Conservation (phyloP, 2,329 filamentous ascomycete species). For the Alternaria sp. region DNA sequence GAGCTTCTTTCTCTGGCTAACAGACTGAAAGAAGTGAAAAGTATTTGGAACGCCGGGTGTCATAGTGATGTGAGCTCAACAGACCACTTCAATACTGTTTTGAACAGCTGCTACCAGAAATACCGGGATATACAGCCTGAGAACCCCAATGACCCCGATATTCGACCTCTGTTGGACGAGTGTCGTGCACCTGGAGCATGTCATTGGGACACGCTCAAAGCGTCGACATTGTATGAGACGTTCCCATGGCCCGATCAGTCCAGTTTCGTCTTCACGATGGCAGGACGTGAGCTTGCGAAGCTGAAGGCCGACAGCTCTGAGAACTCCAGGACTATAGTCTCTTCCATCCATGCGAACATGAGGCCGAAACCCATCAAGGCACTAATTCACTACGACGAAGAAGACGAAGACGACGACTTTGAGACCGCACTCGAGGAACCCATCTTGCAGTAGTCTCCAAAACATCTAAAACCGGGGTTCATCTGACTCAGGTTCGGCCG, state of each 20-base stretch:
- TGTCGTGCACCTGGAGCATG: conserved; percentile 24
- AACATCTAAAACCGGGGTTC: background rate
- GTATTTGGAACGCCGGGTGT: conserved; percentile 18
- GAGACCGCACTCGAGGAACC: conserved; percentile 18
- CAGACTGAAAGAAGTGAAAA: conserved; percentile 9
- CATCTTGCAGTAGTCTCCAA: background rate
- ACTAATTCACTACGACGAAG: conserved; percentile 18
- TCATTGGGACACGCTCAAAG: conserved; percentile 58
- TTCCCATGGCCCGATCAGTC: conserved; percentile 28
- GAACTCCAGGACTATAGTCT: conserved; percentile 26
- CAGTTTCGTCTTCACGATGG: conserved; percentile 52
- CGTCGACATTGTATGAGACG: conserved; percentile 53
- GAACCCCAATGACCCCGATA: conserved; percentile 17
- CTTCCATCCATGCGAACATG: conserved; percentile 38
- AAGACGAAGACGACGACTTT: conserved; percentile 33
- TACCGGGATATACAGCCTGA: conserved; percentile 36
- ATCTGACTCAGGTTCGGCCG: background rate
- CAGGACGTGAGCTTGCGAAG: conserved; percentile 52
- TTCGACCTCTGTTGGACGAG: conserved; percentile 25
- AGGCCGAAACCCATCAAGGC: conserved; percentile 45
- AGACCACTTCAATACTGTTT: conserved; percentile 22
- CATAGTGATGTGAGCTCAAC: conserved; percentile 5
- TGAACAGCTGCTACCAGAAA: conserved; percentile 31
- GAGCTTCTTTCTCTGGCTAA: conserved; percentile 21
- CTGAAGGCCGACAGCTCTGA: conserved; percentile 43